Base-by-base conservation (phyloP, 1,139 yeast genomes). In the Geotrichum bryndzae region DNA sequence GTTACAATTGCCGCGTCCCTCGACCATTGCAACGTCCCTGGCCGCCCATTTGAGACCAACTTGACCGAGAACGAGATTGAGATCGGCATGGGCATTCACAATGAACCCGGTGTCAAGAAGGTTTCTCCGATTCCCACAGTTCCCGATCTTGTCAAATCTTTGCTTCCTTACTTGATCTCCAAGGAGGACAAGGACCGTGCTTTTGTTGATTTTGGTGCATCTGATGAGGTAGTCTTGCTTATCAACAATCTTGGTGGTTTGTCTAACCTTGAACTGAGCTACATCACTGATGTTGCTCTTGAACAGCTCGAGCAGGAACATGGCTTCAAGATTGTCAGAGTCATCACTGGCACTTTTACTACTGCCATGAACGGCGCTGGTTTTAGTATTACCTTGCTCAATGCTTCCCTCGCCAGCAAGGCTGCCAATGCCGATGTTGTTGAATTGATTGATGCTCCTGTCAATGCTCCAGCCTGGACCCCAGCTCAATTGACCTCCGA, bases 81-180 rank as follows among this genome's bases (percentile, higher is more conserved):
- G 74, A 80, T 92, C 66, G 98, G 98, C 33, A 87, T 92, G 85
- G 98, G 98, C 57, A 92, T 92, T 65, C 98, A 92, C 74, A 92
- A 92, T 71, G 98, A 92, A 72, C 95, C 97, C 0, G 97, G 97
- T 62, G 84, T 84, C 60, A 79, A 83, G 66, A 83, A 87, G 67
- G 74, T 88, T 56, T 80, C 83, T 23, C 94, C 95, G 53, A 84
- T 91, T 67, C 85, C 85, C 11, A 69, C 76, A 1, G 76, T 79
- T 60, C 80, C 77, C 51, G 77, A 74, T 18, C 72, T 82, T 61
- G 72, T 82, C 56, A 60, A 64, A 35, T 66, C 69, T 35, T 64
- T 75, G 58, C 68, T 74, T 46, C 73, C 72, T 18, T 60, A 69
- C 63, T 64, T 74, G 45, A 66, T 74, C n/a, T 58, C 61, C 35